Evolutionary conservation across 129 eudicot genomes (phyloP), one percentile per base, ranked within the genome.

Genomic region (Heracleum sosnowskyi): DNA sequence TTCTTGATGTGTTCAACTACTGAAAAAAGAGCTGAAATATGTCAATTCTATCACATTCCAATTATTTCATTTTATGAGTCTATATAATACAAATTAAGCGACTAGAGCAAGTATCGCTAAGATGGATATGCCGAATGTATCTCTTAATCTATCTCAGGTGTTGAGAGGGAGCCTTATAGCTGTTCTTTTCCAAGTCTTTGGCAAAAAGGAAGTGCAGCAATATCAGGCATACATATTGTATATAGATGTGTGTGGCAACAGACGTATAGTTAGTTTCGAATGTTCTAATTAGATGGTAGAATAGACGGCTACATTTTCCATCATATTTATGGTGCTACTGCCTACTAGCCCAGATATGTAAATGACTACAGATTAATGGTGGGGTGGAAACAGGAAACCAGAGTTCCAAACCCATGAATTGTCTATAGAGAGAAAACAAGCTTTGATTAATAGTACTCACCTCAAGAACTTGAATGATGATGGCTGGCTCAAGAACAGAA

Each of bases 361-460:
- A 5, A 40, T 10, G 28, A n/a, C 22, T 15, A 31, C 17, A 20
- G 2, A 44, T 26, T 44, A 44, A 12, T 60, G 33, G 68, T 26
- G 33, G 33, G 13, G 10, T 11, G 47, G 47, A 1, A 44, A 44
- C 11, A 44, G 47, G 47, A 44, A 39, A 77, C 37, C 39, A 66
- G 72, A 66, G 39, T 42, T 45, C 18, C 17, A 17, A 71, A 36
- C 37, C 36, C 24, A 2, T 17, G 44, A 79, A 51, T 44, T 44
- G 2, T 36, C 5, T 73, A 46, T 29, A 74, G 17, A 49, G 51
- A 34, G 78, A 60, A 62, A 44, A 63, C 53, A 81, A 73, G 53
- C 45, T 79, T 15, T 20, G 57, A 66, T 51, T 36, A 51, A 11
- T 47, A 64, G 82, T 51, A 79, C 89, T 82, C 81, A 88, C 92